Evolutionary conservation across 202 grass and related monocot species (phyloP), one percentile per base, ranked within the genome.

Genomic region (Alloteropsis angusta): DNA sequence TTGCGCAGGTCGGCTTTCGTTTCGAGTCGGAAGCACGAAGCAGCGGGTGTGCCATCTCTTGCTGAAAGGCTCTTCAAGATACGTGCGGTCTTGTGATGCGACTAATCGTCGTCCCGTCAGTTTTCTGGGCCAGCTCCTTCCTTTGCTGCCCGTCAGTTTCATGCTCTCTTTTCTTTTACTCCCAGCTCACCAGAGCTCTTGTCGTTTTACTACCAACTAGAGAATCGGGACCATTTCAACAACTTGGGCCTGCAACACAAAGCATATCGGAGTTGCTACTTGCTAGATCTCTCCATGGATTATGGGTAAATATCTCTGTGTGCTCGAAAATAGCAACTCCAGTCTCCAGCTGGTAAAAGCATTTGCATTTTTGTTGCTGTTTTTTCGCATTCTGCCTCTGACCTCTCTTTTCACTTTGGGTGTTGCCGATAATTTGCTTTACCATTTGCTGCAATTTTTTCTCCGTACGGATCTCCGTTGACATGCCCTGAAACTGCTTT

Each of bases 151-250:
- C 15, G 44, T 65, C 60, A 0, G 6, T 50, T 19, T 41, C 60
- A 39, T 49, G 1, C 59, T 44, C 73, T 23, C 45, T 52, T 50
- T 49, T 53, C n/a, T 21, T 22, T 19, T 3, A 9, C 41, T 16
- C 6, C 21, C 21, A 32, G 28, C 23, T 17, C 30, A 38, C 1
- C 17, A 22, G 59, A 37, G 30, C 45, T 16, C 44, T 77, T 50
- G 74, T 77, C 74, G 46, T 50, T 65, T 77, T 77, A 36, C 30
- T 77, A 36, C 30, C n/a, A 11, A 65, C 12, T 41, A 7, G 49
- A 39, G 34, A 73, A 34, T 62, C 53, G 15, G 25, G 9, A n/a
- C 17, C 52, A 12, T 13, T 6, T 22, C 14, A 5, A 30, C 72
- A 75, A 59, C 34, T 66, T 78, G 75, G 48, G 59, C 28, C 28